A percentile compares a stretch with the other conserved stretches of the same genome.
Evolutionary conservation across 2,329 filamentous ascomycete genomes (phyloP).

Genomic region (Diaporthe helianthi): DNA sequence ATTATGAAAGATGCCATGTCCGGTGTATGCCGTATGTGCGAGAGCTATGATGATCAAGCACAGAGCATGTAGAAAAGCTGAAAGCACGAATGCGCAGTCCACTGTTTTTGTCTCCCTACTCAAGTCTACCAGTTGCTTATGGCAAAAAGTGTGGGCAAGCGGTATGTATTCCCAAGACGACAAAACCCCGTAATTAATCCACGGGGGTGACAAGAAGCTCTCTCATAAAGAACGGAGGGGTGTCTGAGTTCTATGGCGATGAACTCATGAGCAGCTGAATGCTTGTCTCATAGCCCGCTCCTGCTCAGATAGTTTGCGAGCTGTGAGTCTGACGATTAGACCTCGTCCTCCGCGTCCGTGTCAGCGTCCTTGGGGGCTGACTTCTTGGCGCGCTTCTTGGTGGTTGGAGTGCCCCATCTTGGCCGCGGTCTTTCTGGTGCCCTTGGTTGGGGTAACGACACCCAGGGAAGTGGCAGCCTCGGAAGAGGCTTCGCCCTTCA

Average conservation of each 20-base stretch:
- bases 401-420: neutral
- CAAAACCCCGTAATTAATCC: neutral
- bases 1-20: neutral
- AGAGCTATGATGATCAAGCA: neutral
- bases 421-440: neutral
- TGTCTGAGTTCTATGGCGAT: neutral
- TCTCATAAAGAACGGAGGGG: neutral
- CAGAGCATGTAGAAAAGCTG: neutral
- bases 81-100: neutral
- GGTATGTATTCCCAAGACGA: neutral
- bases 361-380: neutral
- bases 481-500: neutral
- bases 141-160: too few species aligned
- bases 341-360: neutral
- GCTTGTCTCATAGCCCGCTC: too few species aligned
- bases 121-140: neutral
- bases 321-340: neutral
- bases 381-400: slow-evolving; percentile 22
- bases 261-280: neutral
- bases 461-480: neutral
- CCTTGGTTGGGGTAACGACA: neutral
- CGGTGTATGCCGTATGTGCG: neutral
- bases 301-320: neutral
- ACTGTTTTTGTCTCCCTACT: neutral
- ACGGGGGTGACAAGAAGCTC: neutral